These are phyloP conservation scores for Talinum fruticosum DNA, from an alignment of 148 eudicot species.

Conservation along the genomic window DNA sequence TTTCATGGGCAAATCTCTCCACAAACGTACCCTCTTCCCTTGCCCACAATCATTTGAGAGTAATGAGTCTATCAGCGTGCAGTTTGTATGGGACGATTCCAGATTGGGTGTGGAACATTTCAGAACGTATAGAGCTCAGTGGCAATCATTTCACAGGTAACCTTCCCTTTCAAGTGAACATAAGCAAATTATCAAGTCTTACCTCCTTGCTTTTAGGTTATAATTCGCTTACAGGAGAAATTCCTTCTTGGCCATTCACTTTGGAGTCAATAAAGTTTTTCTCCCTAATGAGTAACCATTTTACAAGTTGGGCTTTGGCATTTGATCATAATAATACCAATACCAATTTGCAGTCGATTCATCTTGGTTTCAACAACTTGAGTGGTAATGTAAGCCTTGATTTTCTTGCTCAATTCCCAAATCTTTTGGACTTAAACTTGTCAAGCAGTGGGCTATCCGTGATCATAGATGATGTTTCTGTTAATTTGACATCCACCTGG, in stretches of 20 bases:
- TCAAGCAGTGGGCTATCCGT: neutral
- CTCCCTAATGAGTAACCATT: neutral
- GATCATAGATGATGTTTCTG: neutral
- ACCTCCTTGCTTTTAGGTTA: too few relatives aligned
- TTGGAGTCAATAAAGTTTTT: neutral
- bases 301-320: neutral
- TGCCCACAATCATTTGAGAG: neutral
- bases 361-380: neutral
- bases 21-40: neutral
- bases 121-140: neutral
- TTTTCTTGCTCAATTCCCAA: slow-evolving; percentile 9
- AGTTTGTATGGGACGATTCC: slow-evolving; percentile 1
- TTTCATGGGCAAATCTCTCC: neutral
- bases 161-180: neutral
- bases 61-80: neutral
- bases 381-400: slow-evolving; percentile 8
- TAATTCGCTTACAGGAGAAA: too few relatives aligned
- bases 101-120: slow-evolving; percentile 1
- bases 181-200: neutral
- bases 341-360: neutral
- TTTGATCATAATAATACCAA: neutral
- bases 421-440: neutral
- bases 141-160: neutral
- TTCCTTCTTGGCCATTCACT: neutral
- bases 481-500: neutral